phyloP scores from a whole-genome alignment of 129 eudicot genomes.

The Escallonia rubra region DNA sequence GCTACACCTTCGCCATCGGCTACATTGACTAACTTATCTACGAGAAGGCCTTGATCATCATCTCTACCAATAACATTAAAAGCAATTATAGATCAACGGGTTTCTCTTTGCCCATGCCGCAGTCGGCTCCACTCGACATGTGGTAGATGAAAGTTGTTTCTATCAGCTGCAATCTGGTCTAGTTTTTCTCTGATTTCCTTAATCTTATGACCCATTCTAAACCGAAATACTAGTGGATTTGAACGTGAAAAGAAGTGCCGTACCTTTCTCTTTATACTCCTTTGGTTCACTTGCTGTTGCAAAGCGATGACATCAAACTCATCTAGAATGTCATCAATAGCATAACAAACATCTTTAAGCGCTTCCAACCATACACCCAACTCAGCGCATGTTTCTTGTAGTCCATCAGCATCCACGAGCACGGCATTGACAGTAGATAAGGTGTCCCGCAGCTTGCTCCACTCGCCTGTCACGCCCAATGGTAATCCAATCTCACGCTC shows the following conservation, averaged over 20 bases:
- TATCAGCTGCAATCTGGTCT: background rate
- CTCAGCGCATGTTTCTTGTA: background rate
- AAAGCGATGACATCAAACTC: background rate
- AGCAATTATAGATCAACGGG: background rate
- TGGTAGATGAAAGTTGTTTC: background rate
- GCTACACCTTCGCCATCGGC: background rate
- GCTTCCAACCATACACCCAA: background rate
- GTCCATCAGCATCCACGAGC: background rate
- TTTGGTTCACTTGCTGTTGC: background rate
- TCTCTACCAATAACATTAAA: slow-evolving; percentile 8
- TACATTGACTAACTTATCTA: background rate
- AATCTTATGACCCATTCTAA: too few species aligned
- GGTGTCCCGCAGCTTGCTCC: slow-evolving; percentile 1
- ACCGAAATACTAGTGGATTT: background rate
- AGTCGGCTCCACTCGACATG: background rate
- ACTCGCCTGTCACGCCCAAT: slow-evolving; percentile 12
- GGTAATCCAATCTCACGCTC: background rate
- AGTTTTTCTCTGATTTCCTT: too few species aligned
- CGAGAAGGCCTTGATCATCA: background rate
- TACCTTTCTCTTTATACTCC: background rate
- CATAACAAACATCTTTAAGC: background rate
- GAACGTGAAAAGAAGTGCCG: background rate
- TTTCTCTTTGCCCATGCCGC: background rate
- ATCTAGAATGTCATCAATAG: background rate
- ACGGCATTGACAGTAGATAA: slow-evolving; percentile 4